phyloP scores from a whole-genome alignment of 495 filamentous ascomycete species.

The Penicillium ochrochloron region DNA sequence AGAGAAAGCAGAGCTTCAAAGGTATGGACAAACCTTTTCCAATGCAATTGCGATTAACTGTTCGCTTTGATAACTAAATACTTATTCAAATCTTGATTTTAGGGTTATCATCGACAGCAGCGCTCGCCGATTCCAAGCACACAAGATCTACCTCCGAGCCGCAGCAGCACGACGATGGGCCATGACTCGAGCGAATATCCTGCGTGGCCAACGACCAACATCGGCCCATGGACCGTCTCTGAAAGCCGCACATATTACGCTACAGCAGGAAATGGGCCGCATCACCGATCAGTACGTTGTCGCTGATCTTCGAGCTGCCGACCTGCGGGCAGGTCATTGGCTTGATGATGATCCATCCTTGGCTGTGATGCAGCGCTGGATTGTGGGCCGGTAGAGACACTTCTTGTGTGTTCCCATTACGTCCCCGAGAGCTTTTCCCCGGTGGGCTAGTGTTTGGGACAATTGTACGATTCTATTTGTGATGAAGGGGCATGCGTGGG shows the following conservation, averaged over 20 bases:
- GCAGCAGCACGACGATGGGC: slow-evolving; percentile 80
- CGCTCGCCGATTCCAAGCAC: slow-evolving; percentile 79
- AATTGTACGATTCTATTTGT: slow-evolving; percentile 16
- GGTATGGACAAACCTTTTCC: slow-evolving; percentile 50
- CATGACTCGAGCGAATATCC: slow-evolving; percentile 67
- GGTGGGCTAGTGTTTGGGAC: background rate
- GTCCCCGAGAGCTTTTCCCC: background rate
- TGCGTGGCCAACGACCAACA: slow-evolving; percentile 66
- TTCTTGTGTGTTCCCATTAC: background rate
- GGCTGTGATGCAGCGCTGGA: slow-evolving; percentile 49
- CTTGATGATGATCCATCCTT: slow-evolving; percentile 70
- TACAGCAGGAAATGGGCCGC: slow-evolving; percentile 65
- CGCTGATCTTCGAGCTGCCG: slow-evolving; percentile 64
- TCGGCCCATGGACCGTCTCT: slow-evolving; percentile 62
- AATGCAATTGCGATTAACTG: background rate
- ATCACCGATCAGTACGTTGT: slow-evolving; percentile 72
- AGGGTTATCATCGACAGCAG: slow-evolving; percentile 81
- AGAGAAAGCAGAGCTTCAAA: slow-evolving; percentile 73
- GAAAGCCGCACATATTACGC: slow-evolving; percentile 58
- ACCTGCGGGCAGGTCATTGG: slow-evolving; percentile 73
- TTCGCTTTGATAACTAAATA: background rate
- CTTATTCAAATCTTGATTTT: background rate
- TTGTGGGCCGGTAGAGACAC: slow-evolving; percentile 37
- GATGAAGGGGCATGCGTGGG: slow-evolving; percentile 17
- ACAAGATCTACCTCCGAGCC: slow-evolving; percentile 82